These are phyloP conservation scores for Solanum ahanhuiri DNA, from an alignment of 257 asterid genomes.

Conservation along the genomic window DNA sequence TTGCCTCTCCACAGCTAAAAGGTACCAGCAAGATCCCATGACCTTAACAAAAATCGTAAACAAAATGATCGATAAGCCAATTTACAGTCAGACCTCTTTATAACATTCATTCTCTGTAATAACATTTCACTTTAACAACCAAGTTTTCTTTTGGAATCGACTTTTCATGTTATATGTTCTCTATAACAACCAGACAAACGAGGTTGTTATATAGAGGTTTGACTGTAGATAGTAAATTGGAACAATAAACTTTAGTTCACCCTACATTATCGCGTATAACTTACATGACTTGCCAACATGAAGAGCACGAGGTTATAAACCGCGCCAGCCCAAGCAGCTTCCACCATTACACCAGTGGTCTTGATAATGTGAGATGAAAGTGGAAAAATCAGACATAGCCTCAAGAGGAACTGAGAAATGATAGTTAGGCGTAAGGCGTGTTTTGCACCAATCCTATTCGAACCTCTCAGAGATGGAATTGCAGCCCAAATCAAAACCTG, in stretches of 20 bases:
- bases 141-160: neutral
- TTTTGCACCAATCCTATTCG: slow-evolving; percentile 36
- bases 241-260: neutral
- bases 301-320: slow-evolving; percentile 56
- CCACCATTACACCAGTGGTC: slow-evolving; percentile 53
- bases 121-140: neutral
- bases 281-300: slow-evolving; percentile 73
- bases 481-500: slow-evolving; percentile 57
- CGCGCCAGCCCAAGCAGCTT: slow-evolving; percentile 81
- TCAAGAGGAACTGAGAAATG: slow-evolving; percentile 42
- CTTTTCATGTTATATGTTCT: neutral
- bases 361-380: slow-evolving; percentile 51
- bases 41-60: slow-evolving; percentile 18
- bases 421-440: slow-evolving; percentile 35
- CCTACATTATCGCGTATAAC: neutral
- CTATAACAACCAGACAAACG: neutral
- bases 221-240: neutral
- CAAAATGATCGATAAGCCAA: neutral
- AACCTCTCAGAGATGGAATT: slow-evolving; percentile 44
- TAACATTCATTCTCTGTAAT: neutral
- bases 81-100: neutral
- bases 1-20: slow-evolving; percentile 50
- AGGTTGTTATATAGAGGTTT: neutral
- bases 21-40: slow-evolving; percentile 68
- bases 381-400: slow-evolving; percentile 48